These are phyloP conservation scores for Yamadazyma paraphyllophila DNA, from an alignment of 805 yeast genomes.

Conservation along the genomic window DNA sequence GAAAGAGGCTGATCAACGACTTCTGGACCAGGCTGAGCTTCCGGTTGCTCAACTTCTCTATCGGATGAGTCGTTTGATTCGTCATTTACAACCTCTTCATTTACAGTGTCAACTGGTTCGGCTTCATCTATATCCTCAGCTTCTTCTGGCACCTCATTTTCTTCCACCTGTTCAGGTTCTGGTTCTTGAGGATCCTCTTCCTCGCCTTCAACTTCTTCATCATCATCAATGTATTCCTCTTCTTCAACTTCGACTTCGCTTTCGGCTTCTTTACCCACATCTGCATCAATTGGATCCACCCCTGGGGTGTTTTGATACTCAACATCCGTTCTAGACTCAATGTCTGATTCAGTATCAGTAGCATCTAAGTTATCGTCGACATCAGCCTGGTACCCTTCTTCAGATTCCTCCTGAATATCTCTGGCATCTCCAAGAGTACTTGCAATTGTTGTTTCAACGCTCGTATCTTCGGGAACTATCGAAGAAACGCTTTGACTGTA, in stretches of 20 bases:
- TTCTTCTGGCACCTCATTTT: not conserved
- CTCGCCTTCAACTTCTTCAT: too few relatives aligned
- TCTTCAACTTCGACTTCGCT: not conserved
- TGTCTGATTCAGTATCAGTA: not conserved
- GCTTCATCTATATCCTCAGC: not conserved
- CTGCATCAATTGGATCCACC: not conserved
- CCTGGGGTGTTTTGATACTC: not conserved
- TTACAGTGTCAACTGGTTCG: too few relatives aligned
- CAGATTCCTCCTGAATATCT: not conserved
- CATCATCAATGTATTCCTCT: not conserved
- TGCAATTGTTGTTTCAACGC: slow-evolving; percentile 4
- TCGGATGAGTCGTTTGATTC: too few relatives aligned
- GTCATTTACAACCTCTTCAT: too few relatives aligned
- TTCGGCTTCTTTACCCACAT: not conserved
- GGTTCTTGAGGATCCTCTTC: too few relatives aligned
- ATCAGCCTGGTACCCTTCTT: slow-evolving; percentile 5
- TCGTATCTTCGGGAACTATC: slow-evolving; percentile 5
- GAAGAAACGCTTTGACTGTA: slow-evolving; percentile 6
- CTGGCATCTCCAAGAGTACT: not conserved
- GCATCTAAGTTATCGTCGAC: not conserved
- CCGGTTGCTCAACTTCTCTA: too few relatives aligned
- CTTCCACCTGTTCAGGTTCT: not conserved
- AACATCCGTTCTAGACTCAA: not conserved
- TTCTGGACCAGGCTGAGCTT: too few relatives aligned
- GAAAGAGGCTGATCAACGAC: too few relatives aligned